phyloP scores from a whole-genome alignment of 768 basidiomycete species.

The Mrakia blollopis region DNA sequence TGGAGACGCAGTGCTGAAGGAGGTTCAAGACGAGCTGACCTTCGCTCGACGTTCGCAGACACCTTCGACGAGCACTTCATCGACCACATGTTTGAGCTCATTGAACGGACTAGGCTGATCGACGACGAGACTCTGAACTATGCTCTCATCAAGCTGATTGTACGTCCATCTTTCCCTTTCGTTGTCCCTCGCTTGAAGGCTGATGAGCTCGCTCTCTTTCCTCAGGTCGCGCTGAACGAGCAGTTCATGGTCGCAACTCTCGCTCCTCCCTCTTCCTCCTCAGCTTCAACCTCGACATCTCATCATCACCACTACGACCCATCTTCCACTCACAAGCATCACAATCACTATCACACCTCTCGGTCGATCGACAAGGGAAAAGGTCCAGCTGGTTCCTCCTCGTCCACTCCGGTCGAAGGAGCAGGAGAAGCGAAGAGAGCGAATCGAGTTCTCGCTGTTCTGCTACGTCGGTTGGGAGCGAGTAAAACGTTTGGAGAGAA shows the following conservation, averaged over 20 bases:
- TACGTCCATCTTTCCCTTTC: slow-evolving; percentile 47
- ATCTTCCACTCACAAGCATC: neutral
- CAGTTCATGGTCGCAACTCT: slow-evolving; percentile 94
- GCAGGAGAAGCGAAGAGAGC: slow-evolving; percentile 44
- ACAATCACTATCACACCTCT: slow-evolving; percentile 5
- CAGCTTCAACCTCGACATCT: slow-evolving; percentile 23
- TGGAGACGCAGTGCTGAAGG: too few species aligned
- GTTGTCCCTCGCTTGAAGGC: neutral
- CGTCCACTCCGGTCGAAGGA: slow-evolving; percentile 39
- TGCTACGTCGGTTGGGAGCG: slow-evolving; percentile 76
- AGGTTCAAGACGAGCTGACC: neutral
- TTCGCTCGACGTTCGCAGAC: slow-evolving; percentile 47
- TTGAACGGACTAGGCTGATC: slow-evolving; percentile 82
- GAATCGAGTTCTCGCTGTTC: slow-evolving; percentile 76
- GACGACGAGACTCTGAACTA: slow-evolving; percentile 93
- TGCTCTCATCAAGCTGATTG: slow-evolving; percentile 87
- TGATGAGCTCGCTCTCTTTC: neutral
- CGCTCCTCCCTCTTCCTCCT: slow-evolving; percentile 34
- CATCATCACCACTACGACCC: slow-evolving; percentile 3
- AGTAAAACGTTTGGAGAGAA: slow-evolving; percentile 97
- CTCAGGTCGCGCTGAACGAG: slow-evolving; percentile 85
- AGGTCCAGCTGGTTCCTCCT: neutral
- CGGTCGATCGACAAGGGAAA: slow-evolving; percentile 6
- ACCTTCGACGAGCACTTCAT: slow-evolving; percentile 79
- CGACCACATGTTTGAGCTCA: slow-evolving; percentile 82